Conservation (phyloP, 805 yeast species). For the Kuraishia piskuri region DNA sequence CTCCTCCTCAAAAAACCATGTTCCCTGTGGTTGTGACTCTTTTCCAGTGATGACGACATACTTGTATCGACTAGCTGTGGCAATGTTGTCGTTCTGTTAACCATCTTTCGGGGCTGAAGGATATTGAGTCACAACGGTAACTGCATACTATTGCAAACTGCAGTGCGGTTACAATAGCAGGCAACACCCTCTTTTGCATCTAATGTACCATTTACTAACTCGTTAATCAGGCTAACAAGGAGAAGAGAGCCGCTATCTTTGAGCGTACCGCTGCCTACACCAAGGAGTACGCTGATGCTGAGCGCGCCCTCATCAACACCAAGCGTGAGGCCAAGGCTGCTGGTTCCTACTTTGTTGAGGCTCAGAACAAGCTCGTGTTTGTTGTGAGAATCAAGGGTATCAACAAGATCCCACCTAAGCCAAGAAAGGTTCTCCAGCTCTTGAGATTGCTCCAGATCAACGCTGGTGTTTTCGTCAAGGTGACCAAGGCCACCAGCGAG, state of each 20-base stretch:
- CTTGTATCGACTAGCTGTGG: constrained; percentile 54
- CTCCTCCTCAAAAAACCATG: background rate
- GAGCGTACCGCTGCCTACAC: constrained; percentile 96
- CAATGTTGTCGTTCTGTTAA: constrained; percentile 67
- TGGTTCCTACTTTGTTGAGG: constrained; percentile 91
- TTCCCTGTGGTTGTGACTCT: background rate
- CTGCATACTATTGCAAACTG: background rate
- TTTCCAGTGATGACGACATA: constrained; percentile 40
- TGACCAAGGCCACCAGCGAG: constrained; percentile 93
- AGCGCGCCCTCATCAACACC: constrained; percentile 78
- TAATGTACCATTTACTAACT: background rate
- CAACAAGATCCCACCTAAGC: constrained; percentile 97
- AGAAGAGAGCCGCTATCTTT: constrained; percentile 42
- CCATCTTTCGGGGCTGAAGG: constrained; percentile 83
- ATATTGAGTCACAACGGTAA: background rate
- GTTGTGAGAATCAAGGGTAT: constrained; percentile 99
- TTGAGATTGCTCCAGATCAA: constrained; percentile 90
- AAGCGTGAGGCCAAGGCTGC: constrained; percentile 91
- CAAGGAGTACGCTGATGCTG: constrained; percentile 88
- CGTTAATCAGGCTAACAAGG: constrained; percentile 30
- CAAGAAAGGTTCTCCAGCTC: constrained; percentile 96
- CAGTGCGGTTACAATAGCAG: too few species aligned
- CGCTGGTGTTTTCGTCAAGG: constrained; percentile 91
- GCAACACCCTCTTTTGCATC: too few species aligned
- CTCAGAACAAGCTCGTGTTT: constrained; percentile 90